These are phyloP conservation scores for Pseudozyma hubeiensis DNA, from an alignment of 1,284 basidiomycete genomes.

Conservation along the genomic window DNA sequence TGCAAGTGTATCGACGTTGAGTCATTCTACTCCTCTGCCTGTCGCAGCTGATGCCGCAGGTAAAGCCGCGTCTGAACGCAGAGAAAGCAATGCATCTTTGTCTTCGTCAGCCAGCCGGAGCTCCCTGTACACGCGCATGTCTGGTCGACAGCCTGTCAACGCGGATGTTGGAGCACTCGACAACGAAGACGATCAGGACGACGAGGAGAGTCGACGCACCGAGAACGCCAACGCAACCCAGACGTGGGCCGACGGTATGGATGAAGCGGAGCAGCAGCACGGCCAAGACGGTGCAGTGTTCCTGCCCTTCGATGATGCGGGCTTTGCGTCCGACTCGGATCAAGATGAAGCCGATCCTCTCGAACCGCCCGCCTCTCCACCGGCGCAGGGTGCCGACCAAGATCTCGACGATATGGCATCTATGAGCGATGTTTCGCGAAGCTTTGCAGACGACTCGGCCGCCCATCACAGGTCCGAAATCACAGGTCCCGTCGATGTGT, in stretches of 20 bases:
- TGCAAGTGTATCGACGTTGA: conserved; percentile 14
- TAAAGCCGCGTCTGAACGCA: conserved; percentile 1
- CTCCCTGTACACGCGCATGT: conserved; percentile 32
- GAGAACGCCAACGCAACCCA: background rate
- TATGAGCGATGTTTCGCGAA: conserved; percentile 25
- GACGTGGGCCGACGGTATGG: background rate
- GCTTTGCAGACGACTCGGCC: conserved; percentile 20
- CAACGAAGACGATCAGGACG: conserved; percentile 5
- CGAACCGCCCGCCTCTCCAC: background rate
- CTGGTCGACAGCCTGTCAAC: conserved; percentile 14
- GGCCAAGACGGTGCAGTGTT: conserved; percentile 3
- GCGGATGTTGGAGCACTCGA: background rate
- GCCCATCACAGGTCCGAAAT: background rate
- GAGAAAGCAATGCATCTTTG: conserved; percentile 12
- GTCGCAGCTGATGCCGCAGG: conserved; percentile 4
- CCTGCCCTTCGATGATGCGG: conserved; percentile 22
- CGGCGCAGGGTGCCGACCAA: background rate
- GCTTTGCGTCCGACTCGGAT: conserved; percentile 36
- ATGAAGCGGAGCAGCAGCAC: conserved; percentile 1
- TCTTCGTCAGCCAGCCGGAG: conserved; percentile 11
- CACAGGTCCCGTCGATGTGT: conserved; percentile 10
- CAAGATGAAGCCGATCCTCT: conserved; percentile 11
- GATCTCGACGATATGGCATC: conserved; percentile 11
- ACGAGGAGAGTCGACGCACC: conserved; percentile 6
- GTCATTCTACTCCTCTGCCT: conserved; percentile 30